phyloP scores from a whole-genome alignment of 352 stramenopile species.

The Globisporangium apiculatum region DNA sequence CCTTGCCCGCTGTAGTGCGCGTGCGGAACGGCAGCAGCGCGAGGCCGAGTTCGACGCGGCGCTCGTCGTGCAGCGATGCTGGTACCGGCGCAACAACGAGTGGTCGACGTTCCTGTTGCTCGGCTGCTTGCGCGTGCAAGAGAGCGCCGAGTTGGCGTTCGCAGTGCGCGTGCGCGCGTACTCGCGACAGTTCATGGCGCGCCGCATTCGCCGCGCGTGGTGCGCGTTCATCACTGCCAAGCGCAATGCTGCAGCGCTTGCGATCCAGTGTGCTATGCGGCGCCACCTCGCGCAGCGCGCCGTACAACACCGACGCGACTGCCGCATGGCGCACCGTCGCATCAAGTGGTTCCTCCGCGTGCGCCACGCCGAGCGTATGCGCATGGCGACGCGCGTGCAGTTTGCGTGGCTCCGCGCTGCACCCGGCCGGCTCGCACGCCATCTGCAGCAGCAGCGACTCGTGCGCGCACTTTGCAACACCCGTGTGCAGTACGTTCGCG shows the following conservation, averaged over 20 bases:
- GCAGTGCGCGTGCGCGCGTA: constrained; percentile 31
- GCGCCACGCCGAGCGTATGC: constrained; percentile 32
- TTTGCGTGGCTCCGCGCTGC: constrained; percentile 66
- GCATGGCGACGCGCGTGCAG: constrained; percentile 39
- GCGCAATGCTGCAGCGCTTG: constrained; percentile 20
- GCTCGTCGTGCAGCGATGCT: constrained; percentile 64
- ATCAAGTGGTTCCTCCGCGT: constrained; percentile 80
- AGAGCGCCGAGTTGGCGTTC: constrained; percentile 54
- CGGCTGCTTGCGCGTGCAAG: constrained; percentile 62
- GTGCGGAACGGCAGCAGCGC: constrained; percentile 15
- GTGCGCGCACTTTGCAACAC: constrained; percentile 3
- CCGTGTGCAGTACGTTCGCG: constrained; percentile 15
- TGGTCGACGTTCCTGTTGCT: constrained; percentile 81
- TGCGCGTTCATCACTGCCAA: constrained; percentile 17
- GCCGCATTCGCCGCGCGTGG: constrained; percentile 38
- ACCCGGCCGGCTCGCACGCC: constrained; percentile 30
- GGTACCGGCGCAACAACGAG: constrained; percentile 79
- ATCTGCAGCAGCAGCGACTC: constrained; percentile 31
- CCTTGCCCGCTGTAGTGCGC: constrained; percentile 27
- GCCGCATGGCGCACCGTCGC: constrained; percentile 47
- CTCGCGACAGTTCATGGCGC: constrained; percentile 33
- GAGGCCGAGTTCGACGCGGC: constrained; percentile 53
- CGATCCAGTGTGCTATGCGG: constrained; percentile 44
- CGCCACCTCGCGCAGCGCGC: constrained; percentile 20
- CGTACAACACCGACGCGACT: constrained; percentile 23